Conservation (phyloP, 2,329 filamentous ascomycete genomes). For the Helminthosporium solani region DNA sequence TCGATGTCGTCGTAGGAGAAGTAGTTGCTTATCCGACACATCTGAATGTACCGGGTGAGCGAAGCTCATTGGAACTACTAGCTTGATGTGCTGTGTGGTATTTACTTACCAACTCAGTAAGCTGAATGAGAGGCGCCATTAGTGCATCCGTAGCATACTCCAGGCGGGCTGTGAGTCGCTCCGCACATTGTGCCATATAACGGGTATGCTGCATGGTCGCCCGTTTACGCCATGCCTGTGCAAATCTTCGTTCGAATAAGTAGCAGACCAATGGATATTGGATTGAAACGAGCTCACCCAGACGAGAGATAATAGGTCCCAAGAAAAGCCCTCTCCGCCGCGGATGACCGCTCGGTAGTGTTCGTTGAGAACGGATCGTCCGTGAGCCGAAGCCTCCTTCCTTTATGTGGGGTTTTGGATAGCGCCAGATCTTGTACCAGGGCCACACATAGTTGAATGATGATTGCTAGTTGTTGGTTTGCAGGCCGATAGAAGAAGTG, state of each 20-base stretch:
- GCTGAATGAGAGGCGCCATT: slow-evolving; percentile 19
- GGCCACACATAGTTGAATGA: slow-evolving; percentile 41
- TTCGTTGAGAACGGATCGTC: neutral
- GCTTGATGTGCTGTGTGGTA: too few species aligned
- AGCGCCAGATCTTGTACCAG: slow-evolving; percentile 38
- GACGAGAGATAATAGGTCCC: slow-evolving; percentile 19
- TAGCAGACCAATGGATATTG: neutral
- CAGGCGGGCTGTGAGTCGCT: slow-evolving; percentile 8
- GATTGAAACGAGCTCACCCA: slow-evolving; percentile 13
- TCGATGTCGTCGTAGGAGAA: slow-evolving; percentile 28
- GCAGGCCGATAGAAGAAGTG: slow-evolving; percentile 30
- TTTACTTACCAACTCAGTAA: slow-evolving; percentile 12
- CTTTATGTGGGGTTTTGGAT: slow-evolving; percentile 13
- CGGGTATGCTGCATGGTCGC: slow-evolving; percentile 15
- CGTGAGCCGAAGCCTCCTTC: neutral
- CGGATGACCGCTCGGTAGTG: slow-evolving; percentile 6
- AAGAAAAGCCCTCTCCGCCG: slow-evolving; percentile 22
- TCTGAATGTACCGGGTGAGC: slow-evolving; percentile 9
- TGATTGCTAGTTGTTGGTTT: slow-evolving; percentile 33
- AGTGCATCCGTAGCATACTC: slow-evolving; percentile 19
- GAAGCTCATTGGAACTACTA: too few species aligned
- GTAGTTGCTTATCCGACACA: slow-evolving; percentile 19
- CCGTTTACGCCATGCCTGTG: slow-evolving; percentile 24
- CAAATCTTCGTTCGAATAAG: slow-evolving; percentile 11
- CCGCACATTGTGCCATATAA: slow-evolving; percentile 19